Evolutionary conservation across 768 basidiomycete genomes (phyloP), one percentile per base, ranked within the genome.

Genomic region (Scleroderma citrinum): DNA sequence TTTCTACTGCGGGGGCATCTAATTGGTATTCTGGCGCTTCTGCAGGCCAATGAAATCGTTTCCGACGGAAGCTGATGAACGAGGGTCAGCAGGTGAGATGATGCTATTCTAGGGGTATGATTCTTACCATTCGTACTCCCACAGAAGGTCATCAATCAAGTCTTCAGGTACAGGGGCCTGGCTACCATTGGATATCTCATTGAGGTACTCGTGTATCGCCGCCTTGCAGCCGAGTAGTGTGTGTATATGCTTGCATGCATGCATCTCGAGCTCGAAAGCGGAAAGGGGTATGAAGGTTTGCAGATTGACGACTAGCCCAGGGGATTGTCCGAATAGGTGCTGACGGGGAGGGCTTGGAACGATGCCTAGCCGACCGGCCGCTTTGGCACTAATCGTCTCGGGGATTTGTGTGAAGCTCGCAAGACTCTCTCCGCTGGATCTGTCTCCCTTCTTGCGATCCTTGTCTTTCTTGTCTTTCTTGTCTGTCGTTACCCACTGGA

Each of bases 181-280:
- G 41, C 59, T 62, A 10, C 59, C 55, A 32, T 58, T 58, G 37
- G 66, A 55, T 7, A 67, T 44, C 23, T 74, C 71, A 17, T 61
- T 45, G 13, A 83, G 58, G 58, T 69, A 81, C 39, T 78, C 77
- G 6, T 55, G 59, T 10, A 89, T 67, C 4, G 85, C 82, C 31
- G 71, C 69, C 57, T 79, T 78, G 59, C 80, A 83, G 26, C 78
- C 78, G 21, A 89, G 68, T 3, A 89, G 61, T 6, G 74, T 73
- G 59, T 88, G 82, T 43, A 87, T 66, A 58, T 82, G 74, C 65
- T 81, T 84, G 67, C 80, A 82, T n/a, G 80, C 74, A 57, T 87
- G 82, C 80, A 85, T 81, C 68, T 88, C 86, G 30, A 88, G 69
- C 59, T 85, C 85, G 3, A 63, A 59, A 20, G 84, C 73, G 1